Evolutionary conservation across 2,329 filamentous ascomycete species (phyloP).

Genomic region (Sclerotinia subarctica): DNA sequence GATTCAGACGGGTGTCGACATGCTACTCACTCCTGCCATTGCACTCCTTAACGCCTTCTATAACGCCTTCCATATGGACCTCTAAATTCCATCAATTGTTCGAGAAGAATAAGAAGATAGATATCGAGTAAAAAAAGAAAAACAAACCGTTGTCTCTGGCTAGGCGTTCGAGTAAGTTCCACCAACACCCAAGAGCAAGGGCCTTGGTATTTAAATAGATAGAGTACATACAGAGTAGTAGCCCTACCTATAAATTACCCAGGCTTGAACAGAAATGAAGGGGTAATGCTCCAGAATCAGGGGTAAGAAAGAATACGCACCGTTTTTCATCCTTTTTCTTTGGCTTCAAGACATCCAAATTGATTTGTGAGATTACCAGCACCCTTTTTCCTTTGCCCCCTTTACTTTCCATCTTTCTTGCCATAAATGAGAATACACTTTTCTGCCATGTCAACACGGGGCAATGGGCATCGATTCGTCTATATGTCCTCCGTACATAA

Average conservation of each 20-base stretch:
- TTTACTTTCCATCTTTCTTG: not conserved
- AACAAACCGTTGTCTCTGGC: not conserved
- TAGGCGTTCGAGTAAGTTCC: not conserved
- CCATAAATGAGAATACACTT: not conserved
- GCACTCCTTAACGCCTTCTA: not conserved
- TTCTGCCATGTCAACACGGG: not conserved
- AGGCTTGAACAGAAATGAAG: slow-evolving; percentile 7
- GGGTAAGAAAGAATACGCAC: slow-evolving; percentile 1
- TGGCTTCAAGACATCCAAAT: not conserved
- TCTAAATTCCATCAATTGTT: slow-evolving; percentile 10
- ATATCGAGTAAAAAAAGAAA: not conserved
- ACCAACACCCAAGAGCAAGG: not conserved
- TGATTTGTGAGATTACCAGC: not conserved
- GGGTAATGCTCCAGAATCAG: slow-evolving; percentile 15
- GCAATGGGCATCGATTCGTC: not conserved
- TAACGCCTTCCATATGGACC: not conserved
- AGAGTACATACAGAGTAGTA: slow-evolving; percentile 7
- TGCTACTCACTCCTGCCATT: not conserved
- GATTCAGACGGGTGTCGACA: slow-evolving; percentile 6
- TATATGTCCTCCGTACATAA: not conserved
- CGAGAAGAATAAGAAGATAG: slow-evolving; percentile 1
- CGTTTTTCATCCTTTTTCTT: not conserved
- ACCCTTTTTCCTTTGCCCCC: not conserved
- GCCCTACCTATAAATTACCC: slow-evolving; percentile 7
- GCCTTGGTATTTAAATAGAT: slow-evolving; percentile 6